Conservation (phyloP, 495 filamentous ascomycete genomes). For the Astrothelium macrocarpum region DNA sequence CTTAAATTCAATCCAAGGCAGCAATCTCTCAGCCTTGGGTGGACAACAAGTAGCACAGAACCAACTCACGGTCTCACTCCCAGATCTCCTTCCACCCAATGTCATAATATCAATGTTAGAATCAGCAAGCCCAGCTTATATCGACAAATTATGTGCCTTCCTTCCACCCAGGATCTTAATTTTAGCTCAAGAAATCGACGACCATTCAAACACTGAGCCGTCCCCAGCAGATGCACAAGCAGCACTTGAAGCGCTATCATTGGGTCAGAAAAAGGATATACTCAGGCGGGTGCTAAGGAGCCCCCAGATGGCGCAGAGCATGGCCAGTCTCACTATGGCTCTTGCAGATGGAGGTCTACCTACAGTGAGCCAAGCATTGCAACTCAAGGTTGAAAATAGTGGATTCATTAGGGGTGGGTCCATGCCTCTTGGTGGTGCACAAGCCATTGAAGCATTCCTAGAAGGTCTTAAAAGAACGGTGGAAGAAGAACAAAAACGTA, state of each 20-base stretch:
- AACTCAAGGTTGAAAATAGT: constrained; percentile 68
- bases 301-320: constrained; percentile 82
- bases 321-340: constrained; percentile 74
- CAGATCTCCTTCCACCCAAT: constrained; percentile 69
- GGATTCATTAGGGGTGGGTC: constrained; percentile 63
- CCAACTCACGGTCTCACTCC: constrained; percentile 55
- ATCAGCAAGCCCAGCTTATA: constrained; percentile 48
- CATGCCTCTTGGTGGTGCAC: constrained; percentile 77
- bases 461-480: constrained; percentile 74
- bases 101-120: constrained; percentile 69
- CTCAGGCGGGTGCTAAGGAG: constrained; percentile 75
- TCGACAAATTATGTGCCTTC: constrained; percentile 66
- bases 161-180: constrained; percentile 67
- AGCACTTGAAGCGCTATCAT: constrained; percentile 61
- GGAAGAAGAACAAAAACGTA: constrained; percentile 42
- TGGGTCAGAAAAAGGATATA: constrained; percentile 70
- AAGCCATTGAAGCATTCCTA: constrained; percentile 84
- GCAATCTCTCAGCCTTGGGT: constrained; percentile 25
- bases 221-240: constrained; percentile 56
- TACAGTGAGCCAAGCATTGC: constrained; percentile 75
- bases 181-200: constrained; percentile 56
- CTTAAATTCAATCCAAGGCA: constrained; percentile 68
- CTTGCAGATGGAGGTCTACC: constrained; percentile 88
- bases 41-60: constrained; percentile 31
- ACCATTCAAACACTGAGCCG: constrained; percentile 48